A percentile compares a stretch with the other conserved stretches of the same genome.
These are phyloP conservation scores for Noccaea caerulescens DNA, from an alignment of 345 rosid genomes.

Conservation along the genomic window DNA sequence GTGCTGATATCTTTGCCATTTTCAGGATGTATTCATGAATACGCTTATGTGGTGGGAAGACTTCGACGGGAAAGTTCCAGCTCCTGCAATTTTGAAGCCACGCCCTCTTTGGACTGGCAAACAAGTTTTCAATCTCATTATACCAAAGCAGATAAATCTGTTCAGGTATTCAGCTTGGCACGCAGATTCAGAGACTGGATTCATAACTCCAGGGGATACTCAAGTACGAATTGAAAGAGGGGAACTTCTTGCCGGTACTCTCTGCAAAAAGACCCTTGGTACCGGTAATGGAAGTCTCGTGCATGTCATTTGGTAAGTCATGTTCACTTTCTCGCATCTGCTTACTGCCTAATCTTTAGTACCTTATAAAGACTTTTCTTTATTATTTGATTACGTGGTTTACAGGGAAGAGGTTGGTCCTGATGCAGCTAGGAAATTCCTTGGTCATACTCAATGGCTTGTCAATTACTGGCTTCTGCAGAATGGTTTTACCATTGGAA, in stretches of 20 bases:
- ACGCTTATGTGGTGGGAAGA: conserved; percentile 99
- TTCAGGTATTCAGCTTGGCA: conserved; percentile 93
- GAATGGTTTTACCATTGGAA: conserved; percentile 92
- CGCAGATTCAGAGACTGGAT: conserved; percentile 73
- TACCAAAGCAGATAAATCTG: conserved; percentile 96
- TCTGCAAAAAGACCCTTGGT: conserved; percentile 97
- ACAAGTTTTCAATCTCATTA: conserved; percentile 95
- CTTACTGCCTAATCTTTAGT: not conserved
- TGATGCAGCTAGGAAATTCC: conserved; percentile 97
- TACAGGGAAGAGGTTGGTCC: conserved; percentile 99
- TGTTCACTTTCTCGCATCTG: not conserved
- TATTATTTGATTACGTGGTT: conserved; percentile 13
- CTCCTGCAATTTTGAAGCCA: conserved; percentile 92
- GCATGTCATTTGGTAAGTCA: conserved; percentile 86
- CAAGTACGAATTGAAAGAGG: conserved; percentile 93
- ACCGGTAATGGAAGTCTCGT: conserved; percentile 91
- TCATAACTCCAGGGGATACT: conserved; percentile 90
- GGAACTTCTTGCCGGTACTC: conserved; percentile 88
- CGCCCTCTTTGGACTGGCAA: conserved; percentile 99
- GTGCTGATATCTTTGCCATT: conserved; percentile 12
- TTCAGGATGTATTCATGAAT: conserved; percentile 97
- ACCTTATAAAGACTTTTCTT: not conserved
- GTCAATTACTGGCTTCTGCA: conserved; percentile 99
- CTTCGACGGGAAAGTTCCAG: conserved; percentile 96
- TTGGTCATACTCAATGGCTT: conserved; percentile 99